Evolutionary conservation across 148 eudicot genomes (phyloP).

Genomic region (Oxyria digyna): DNA sequence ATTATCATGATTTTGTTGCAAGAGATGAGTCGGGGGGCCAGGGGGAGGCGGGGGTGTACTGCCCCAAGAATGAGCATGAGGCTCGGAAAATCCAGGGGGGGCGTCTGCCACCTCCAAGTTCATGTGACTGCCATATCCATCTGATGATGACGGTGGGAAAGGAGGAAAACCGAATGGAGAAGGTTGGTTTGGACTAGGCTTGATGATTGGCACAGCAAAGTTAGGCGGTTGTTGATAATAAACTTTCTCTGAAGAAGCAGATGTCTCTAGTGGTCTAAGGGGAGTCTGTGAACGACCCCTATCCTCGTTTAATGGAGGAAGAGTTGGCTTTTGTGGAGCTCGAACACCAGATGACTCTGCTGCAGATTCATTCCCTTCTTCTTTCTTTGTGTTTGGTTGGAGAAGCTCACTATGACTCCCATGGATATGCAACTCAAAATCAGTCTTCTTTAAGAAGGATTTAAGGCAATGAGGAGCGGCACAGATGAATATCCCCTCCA

Average conservation of each 20-base stretch:
- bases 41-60: slow-evolving; percentile 58
- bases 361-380: slow-evolving; percentile 47
- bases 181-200: slow-evolving; percentile 34
- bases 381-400: slow-evolving; percentile 37
- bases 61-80: slow-evolving; percentile 55
- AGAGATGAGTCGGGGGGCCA: slow-evolving; percentile 40
- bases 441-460: slow-evolving; percentile 65
- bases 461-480: slow-evolving; percentile 94
- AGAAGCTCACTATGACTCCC: slow-evolving; percentile 53
- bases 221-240: slow-evolving; percentile 30
- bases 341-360: slow-evolving; percentile 63
- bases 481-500: slow-evolving; percentile 83
- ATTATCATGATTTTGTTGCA: slow-evolving; percentile 37
- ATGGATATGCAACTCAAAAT: slow-evolving; percentile 66
- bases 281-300: slow-evolving; percentile 37
- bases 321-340: slow-evolving; percentile 40
- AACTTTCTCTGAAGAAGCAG: slow-evolving; percentile 25
- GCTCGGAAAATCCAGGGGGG: slow-evolving; percentile 22
- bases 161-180: slow-evolving; percentile 53
- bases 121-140: slow-evolving; percentile 40
- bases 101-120: slow-evolving; percentile 39
- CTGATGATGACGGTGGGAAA: slow-evolving; percentile 43
- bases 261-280: slow-evolving; percentile 39
- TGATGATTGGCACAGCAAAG: slow-evolving; percentile 30
- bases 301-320: slow-evolving; percentile 43